Conservation (phyloP, 768 basidiomycete genomes). For the Panellus pusillus region DNA sequence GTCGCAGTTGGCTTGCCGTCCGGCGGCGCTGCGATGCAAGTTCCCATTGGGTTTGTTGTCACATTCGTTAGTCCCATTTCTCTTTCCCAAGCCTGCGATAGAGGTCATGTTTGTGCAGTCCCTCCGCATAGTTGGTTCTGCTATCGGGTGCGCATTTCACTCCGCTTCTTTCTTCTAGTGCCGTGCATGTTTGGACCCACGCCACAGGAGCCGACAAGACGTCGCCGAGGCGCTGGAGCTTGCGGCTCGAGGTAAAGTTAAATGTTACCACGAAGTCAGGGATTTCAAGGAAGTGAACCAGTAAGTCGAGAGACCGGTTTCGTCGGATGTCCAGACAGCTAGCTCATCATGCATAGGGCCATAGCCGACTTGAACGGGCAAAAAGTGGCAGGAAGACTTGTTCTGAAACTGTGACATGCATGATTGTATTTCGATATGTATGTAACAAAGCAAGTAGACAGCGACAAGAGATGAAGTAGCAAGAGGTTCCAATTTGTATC, state of each 20-base stretch:
- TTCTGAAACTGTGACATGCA: constrained; percentile 4
- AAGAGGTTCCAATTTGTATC: too few species aligned
- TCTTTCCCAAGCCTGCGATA: neutral
- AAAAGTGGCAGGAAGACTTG: constrained; percentile 6
- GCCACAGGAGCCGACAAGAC: constrained; percentile 69
- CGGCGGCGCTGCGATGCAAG: constrained; percentile 49
- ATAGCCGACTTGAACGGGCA: constrained; percentile 1
- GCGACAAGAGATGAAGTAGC: too few species aligned
- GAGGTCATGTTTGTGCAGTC: neutral
- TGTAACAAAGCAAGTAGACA: too few species aligned
- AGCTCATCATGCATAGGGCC: neutral
- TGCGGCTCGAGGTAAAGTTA: constrained; percentile 68
- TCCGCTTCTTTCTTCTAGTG: neutral
- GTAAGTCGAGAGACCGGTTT: constrained; percentile 33
- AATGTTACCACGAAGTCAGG: constrained; percentile 48
- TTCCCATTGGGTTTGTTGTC: constrained; percentile 46
- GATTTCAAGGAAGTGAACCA: constrained; percentile 50
- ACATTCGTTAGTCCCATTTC: constrained; percentile 28
- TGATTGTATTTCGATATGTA: neutral
- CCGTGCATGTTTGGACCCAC: constrained; percentile 2
- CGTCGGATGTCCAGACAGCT: neutral
- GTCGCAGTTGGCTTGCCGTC: constrained; percentile 69
- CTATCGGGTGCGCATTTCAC: constrained; percentile 32
- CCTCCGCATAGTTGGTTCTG: constrained; percentile 28
- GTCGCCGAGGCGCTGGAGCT: constrained; percentile 74